phyloP scores from a whole-genome alignment of 169 alveolate genomes.

The Plasmodium reichenowi region DNA sequence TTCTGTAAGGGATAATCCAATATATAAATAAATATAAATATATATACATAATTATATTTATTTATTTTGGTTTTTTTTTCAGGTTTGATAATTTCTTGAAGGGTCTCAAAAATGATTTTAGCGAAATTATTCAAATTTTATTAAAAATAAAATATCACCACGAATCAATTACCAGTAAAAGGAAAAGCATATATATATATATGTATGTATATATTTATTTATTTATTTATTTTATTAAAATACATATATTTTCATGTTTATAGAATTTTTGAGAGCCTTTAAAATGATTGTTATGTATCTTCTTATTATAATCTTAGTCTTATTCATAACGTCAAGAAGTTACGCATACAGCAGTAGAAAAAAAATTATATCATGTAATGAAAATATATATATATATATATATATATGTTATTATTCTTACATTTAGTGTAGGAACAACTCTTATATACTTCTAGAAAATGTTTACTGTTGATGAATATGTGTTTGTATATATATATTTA shows the following conservation, averaged over 20 bases:
- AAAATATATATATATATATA: slow-evolving; percentile 19
- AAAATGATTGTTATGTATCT: slow-evolving; percentile 33
- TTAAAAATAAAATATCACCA: slow-evolving; percentile 71
- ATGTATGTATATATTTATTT: background rate
- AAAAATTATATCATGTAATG: slow-evolving; percentile 62
- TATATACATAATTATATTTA: background rate
- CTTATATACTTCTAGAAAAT: no score
- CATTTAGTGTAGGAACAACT: no score
- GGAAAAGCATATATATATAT: background rate
- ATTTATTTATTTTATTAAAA: no score
- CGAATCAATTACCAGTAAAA: slow-evolving; percentile 65
- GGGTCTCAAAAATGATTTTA: slow-evolving; percentile 57
- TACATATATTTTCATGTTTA: background rate
- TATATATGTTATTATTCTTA: background rate
- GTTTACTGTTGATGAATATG: background rate
- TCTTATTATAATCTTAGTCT: slow-evolving; percentile 19
- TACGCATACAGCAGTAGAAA: slow-evolving; percentile 47
- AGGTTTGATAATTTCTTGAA: slow-evolving; percentile 71
- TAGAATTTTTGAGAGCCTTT: slow-evolving; percentile 70
- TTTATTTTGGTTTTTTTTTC: slow-evolving; percentile 4
- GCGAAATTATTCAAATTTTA: slow-evolving; percentile 61
- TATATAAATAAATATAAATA: background rate
- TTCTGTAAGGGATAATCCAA: background rate
- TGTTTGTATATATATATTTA: background rate
- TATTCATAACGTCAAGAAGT: slow-evolving; percentile 59